Percentiles rank a stretch among this genome's conserved stretches.
These are phyloP conservation scores for Striga hermonthica DNA, from an alignment of 305 asterid genomes.

Conservation along the genomic window DNA sequence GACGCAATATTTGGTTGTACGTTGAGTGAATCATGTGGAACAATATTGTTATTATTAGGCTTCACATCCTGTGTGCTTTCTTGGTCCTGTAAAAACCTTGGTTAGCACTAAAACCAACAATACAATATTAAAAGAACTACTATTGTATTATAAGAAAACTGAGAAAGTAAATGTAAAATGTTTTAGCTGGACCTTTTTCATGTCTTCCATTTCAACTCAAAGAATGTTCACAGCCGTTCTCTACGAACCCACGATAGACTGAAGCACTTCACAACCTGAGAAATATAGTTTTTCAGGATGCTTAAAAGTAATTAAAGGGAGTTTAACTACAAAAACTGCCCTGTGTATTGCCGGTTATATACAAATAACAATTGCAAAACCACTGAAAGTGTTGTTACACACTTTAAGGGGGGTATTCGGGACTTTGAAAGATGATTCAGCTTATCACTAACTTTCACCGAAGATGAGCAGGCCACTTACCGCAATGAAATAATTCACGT, in stretches of 20 bases:
- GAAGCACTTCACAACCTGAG: background rate
- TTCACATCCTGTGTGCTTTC: conserved; percentile 46
- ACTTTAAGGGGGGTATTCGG: too few species aligned
- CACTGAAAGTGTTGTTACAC: background rate
- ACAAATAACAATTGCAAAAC: background rate
- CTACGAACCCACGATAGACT: conserved; percentile 32
- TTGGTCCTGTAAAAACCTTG: conserved; percentile 38
- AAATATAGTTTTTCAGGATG: background rate
- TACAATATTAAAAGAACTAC: background rate
- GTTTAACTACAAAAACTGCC: background rate
- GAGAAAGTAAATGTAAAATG: background rate
- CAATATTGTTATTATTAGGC: conserved; percentile 36
- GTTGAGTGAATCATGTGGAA: conserved; percentile 52
- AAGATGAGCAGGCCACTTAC: background rate
- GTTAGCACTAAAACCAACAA: background rate
- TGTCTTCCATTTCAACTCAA: conserved; percentile 41
- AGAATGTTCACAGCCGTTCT: conserved; percentile 28
- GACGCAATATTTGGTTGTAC: conserved; percentile 44
- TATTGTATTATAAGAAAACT: background rate
- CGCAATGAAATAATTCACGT: background rate
- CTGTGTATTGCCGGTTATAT: background rate
- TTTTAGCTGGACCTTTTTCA: conserved; percentile 34
- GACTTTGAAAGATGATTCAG: too few species aligned
- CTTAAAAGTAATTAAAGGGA: background rate
- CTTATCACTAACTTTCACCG: too few species aligned